Evolutionary conservation across 2,329 filamentous ascomycete genomes (phyloP).

Genomic region (Arthrinium puccinioides): DNA sequence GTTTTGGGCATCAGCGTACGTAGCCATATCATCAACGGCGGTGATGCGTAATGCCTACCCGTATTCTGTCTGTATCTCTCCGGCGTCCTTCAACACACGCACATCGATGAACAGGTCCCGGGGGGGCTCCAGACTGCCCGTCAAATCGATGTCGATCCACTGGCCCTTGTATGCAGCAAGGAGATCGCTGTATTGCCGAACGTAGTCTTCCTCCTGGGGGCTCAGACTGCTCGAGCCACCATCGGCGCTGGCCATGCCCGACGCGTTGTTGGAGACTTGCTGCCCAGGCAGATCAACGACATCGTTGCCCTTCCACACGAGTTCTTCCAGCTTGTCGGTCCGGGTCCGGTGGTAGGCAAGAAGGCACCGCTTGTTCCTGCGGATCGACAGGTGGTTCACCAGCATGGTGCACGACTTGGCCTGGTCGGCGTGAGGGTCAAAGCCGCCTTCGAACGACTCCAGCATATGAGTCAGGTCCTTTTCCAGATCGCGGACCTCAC

Average conservation of each 20-base stretch:
- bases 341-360: constrained; percentile 89
- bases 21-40: not conserved
- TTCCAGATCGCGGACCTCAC: constrained; percentile 90
- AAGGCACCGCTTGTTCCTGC: constrained; percentile 90
- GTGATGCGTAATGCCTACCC: constrained; percentile 53
- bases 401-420: constrained; percentile 82
- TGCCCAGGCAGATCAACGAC: constrained; percentile 63
- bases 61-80: constrained; percentile 98
- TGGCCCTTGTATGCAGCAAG: constrained; percentile 95
- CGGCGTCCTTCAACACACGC: constrained; percentile 88
- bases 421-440: constrained; percentile 77
- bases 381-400: constrained; percentile 91
- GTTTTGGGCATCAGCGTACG: constrained; percentile 4
- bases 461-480: constrained; percentile 75
- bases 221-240: constrained; percentile 69
- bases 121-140: constrained; percentile 89
- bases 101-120: constrained; percentile 95
- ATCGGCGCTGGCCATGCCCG: constrained; percentile 33
- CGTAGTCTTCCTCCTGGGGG: constrained; percentile 94
- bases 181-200: constrained; percentile 83
- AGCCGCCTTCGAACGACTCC: constrained; percentile 74
- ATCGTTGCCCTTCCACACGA: constrained; percentile 87
- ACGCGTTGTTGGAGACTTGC: constrained; percentile 34
- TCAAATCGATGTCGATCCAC: constrained; percentile 96
- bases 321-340: constrained; percentile 84